Conservation (phyloP, 345 rosid genomes). For the Mallotus nudiflorus region DNA sequence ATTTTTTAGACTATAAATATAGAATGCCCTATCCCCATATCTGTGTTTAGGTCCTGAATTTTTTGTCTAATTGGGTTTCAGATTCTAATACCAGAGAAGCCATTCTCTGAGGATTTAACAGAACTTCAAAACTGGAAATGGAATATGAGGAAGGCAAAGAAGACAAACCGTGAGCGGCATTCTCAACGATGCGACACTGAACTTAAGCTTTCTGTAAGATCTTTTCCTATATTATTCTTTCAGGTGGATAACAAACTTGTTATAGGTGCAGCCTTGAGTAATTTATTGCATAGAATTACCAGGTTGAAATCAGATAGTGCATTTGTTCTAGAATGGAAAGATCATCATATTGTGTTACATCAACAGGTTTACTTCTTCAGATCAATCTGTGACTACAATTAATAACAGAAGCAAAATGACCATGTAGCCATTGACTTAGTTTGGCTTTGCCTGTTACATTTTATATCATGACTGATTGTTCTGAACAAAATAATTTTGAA, state of each 20-base stretch:
- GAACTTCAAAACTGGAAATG: constrained; percentile 30
- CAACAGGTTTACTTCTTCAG: not conserved
- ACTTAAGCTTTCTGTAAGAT: constrained; percentile 39
- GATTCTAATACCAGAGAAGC: constrained; percentile 31
- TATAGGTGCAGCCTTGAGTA: not conserved
- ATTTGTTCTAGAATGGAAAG: not conserved
- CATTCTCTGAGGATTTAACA: constrained; percentile 28
- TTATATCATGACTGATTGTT: constrained; percentile 19
- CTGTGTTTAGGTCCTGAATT: not conserved
- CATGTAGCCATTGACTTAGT: not conserved
- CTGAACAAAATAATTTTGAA: constrained; percentile 23
- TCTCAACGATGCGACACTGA: constrained; percentile 38
- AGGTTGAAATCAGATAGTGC: not conserved
- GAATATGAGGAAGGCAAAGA: constrained; percentile 31
- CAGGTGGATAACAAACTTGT: not conserved
- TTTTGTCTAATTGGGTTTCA: constrained; percentile 12
- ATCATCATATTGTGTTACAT: not conserved
- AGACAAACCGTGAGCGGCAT: constrained; percentile 35
- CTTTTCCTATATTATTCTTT: not conserved
- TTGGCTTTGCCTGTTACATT: constrained; percentile 16
- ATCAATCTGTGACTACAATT: constrained; percentile 11
- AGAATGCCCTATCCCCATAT: not conserved
- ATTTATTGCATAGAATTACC: not conserved
- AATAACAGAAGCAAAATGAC: not conserved
- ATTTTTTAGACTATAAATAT: not conserved